Conservation (phyloP, 2,329 filamentous ascomycete genomes). For the Myriosclerotinia scirpicola region DNA sequence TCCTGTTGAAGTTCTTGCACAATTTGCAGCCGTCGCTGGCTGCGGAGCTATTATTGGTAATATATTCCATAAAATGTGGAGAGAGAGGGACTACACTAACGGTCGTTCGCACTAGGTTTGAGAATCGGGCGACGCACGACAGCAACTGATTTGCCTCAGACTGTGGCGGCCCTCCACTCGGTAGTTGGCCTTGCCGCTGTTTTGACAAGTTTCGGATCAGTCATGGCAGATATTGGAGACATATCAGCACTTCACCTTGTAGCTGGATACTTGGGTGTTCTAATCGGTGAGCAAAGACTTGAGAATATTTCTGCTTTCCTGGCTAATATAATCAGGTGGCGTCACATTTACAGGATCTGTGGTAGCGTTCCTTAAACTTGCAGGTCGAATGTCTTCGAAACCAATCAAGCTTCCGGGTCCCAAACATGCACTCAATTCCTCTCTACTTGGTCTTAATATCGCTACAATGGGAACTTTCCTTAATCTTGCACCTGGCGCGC, state of each 20-base stretch:
- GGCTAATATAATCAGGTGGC: conserved; percentile 51
- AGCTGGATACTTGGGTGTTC: conserved; percentile 79
- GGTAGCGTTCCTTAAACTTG: conserved; percentile 84
- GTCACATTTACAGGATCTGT: conserved; percentile 91
- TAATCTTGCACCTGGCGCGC: conserved; percentile 76
- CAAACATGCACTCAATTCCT: conserved; percentile 73
- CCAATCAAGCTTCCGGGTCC: conserved; percentile 68
- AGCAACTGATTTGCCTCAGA: conserved; percentile 84
- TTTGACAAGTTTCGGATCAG: conserved; percentile 82
- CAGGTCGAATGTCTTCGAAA: conserved; percentile 76
- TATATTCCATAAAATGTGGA: conserved; percentile 13
- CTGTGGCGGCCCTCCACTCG: conserved; percentile 83
- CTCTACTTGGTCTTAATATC: conserved; percentile 71
- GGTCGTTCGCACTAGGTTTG: conserved; percentile 48
- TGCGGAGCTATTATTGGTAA: conserved; percentile 64
- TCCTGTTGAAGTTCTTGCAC: conserved; percentile 71
- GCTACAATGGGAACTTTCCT: conserved; percentile 84
- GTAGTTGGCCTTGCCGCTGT: conserved; percentile 89
- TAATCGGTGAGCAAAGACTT: conserved; percentile 61
- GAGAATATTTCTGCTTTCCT: not conserved
- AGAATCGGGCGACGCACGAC: conserved; percentile 84
- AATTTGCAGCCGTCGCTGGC: conserved; percentile 75
- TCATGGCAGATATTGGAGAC: conserved; percentile 70
- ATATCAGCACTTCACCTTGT: conserved; percentile 79
- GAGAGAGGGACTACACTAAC: not conserved